phyloP scores from a whole-genome alignment of 768 basidiomycete genomes.

The Suillus subaureus region DNA sequence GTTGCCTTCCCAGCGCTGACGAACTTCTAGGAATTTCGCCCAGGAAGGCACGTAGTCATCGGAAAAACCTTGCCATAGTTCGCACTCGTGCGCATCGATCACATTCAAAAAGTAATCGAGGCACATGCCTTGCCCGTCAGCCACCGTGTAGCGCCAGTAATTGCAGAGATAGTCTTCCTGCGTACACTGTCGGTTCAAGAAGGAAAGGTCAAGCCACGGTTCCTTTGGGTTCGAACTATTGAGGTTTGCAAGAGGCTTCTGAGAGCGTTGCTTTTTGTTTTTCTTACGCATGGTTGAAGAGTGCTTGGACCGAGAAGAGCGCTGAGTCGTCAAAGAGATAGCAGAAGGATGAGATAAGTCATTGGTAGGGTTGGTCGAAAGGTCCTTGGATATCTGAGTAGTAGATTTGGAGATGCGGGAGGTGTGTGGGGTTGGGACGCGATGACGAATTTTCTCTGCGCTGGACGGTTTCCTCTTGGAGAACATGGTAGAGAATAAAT shows the following conservation, averaged over 20 bases:
- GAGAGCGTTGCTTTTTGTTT: background rate
- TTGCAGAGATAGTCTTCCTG: background rate
- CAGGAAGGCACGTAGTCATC: conserved; percentile 1
- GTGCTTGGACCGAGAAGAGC: background rate
- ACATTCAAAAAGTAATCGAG: background rate
- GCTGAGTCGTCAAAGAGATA: background rate
- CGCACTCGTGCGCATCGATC: background rate
- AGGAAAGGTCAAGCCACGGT: conserved; percentile 5
- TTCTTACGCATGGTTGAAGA: background rate
- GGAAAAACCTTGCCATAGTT: background rate
- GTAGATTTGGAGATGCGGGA: background rate
- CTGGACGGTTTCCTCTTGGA: background rate
- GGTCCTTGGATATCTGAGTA: background rate
- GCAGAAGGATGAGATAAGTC: background rate
- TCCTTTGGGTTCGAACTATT: background rate
- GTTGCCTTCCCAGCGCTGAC: background rate
- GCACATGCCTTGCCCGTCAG: background rate
- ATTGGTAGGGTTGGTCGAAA: background rate
- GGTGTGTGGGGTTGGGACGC: background rate
- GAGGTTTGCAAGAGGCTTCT: background rate
- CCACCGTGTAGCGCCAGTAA: background rate
- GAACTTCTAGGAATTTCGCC: background rate
- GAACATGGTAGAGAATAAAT: background rate
- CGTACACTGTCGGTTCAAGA: background rate
- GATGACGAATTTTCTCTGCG: background rate